Conservation (phyloP, 139 green algal genomes). For the Chlamydomonas urium region DNA sequence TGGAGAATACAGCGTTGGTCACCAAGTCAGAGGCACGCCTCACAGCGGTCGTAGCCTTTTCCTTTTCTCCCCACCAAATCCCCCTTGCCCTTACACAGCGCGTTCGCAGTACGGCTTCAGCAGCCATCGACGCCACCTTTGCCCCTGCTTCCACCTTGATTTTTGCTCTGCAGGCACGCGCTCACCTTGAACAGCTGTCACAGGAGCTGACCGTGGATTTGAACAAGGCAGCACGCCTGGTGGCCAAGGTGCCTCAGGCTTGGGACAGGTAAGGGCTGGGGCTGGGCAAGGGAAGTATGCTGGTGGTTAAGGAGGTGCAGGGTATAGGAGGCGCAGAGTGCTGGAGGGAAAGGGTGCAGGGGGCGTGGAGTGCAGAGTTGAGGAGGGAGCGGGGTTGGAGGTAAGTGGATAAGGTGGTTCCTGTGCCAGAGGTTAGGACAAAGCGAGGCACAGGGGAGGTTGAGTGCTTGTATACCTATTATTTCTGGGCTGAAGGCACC, state of each 20-base stretch:
- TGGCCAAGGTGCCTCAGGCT: background rate
- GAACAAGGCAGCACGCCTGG: background rate
- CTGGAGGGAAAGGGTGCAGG: background rate
- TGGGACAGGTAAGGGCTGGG: constrained; percentile 2
- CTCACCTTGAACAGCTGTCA: background rate
- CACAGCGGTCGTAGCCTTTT: background rate
- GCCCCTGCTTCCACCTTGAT: background rate
- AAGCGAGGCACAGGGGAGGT: no score
- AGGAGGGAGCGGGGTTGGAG: background rate
- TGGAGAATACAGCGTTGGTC: background rate
- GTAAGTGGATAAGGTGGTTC: background rate
- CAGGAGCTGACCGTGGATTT: background rate
- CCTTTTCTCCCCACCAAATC: background rate
- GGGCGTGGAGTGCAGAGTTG: background rate
- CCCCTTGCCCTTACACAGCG: background rate
- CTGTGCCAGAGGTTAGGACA: background rate
- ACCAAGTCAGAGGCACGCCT: background rate
- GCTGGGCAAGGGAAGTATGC: no score
- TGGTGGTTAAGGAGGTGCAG: no score
- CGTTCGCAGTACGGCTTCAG: background rate
- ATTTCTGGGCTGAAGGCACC: background rate
- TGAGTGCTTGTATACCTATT: no score
- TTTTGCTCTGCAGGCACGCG: background rate
- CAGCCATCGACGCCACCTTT: no score
- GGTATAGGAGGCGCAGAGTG: background rate